phyloP scores from a whole-genome alignment of 148 eudicot species.

The Euryodendron excelsum region DNA sequence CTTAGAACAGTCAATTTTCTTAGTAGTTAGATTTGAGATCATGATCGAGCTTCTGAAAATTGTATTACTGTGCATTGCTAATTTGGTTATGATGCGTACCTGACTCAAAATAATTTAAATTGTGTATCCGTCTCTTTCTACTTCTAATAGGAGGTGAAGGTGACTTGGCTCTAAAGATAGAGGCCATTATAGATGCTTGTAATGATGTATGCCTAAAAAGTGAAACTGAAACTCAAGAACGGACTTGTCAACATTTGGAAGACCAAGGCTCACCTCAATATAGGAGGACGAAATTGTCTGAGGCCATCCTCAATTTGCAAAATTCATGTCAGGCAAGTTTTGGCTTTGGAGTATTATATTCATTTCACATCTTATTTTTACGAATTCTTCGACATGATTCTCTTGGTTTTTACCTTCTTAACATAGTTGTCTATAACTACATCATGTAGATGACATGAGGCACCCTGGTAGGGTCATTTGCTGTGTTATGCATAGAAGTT shows the following conservation, averaged over 20 bases:
- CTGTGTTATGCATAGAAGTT: not conserved
- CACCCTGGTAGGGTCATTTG: not conserved
- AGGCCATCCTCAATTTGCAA: conserved; percentile 37
- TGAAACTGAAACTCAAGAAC: conserved; percentile 24
- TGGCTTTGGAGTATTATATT: not conserved
- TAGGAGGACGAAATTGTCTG: conserved; percentile 43
- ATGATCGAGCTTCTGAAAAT: too few relatives aligned
- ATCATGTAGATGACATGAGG: not conserved
- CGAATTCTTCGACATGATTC: not conserved
- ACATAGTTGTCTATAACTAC: not conserved
- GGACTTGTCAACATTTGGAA: conserved; percentile 16
- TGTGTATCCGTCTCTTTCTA: not conserved
- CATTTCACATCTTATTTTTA: too few relatives aligned
- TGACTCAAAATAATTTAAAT: not conserved
- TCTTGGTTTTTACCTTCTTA: not conserved
- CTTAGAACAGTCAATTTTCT: not conserved
- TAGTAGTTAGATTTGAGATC: not conserved
- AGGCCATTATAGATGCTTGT: conserved; percentile 50
- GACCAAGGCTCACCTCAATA: conserved; percentile 23
- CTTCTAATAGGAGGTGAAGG: conserved; percentile 43
- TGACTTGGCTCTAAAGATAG: conserved; percentile 42
- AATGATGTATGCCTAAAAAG: conserved; percentile 25
- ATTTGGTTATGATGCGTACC: not conserved
- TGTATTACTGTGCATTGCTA: not conserved
- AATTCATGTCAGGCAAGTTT: conserved; percentile 49